Evolutionary conservation across 176 grass and related monocot species (phyloP).

Genomic region (Cenchrus purpureus): DNA sequence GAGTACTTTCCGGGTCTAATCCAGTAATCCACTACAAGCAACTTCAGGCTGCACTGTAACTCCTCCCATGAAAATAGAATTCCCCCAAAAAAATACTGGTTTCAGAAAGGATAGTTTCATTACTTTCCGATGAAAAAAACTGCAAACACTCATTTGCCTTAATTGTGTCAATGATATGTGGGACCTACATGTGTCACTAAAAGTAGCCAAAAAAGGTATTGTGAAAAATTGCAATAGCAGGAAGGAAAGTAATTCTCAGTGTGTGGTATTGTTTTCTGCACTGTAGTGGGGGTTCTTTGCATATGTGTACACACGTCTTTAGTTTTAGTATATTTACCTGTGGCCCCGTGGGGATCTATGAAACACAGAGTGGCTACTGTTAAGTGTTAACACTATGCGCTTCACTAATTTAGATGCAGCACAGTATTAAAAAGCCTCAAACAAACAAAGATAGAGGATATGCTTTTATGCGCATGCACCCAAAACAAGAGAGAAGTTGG

Average conservation of each 20-base stretch:
- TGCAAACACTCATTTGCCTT: neutral
- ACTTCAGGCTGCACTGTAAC: neutral
- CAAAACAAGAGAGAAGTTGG: conserved; percentile 9
- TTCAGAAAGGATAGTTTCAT: neutral
- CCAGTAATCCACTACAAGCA: neutral
- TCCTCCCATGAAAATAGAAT: neutral
- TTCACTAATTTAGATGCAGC: conserved; percentile 14
- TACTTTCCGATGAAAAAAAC: neutral
- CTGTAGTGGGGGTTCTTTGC: neutral
- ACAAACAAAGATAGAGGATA: neutral
- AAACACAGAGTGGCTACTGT: neutral
- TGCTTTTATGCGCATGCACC: neutral
- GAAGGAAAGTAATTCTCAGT: neutral
- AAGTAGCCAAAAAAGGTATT: neutral
- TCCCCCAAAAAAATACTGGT: neutral
- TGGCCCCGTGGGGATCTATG: neutral
- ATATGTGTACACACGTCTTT: neutral
- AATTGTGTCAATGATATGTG: neutral
- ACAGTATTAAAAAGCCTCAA: neutral
- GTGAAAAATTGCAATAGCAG: neutral
- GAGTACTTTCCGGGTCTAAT: conserved; percentile 1
- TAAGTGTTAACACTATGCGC: neutral
- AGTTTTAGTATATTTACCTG: neutral
- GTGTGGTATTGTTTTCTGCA: neutral
- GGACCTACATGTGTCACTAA: neutral